These are phyloP conservation scores for Pseudogymnoascus sp. DNA, from an alignment of 2,329 filamentous ascomycete genomes.

Conservation along the genomic window DNA sequence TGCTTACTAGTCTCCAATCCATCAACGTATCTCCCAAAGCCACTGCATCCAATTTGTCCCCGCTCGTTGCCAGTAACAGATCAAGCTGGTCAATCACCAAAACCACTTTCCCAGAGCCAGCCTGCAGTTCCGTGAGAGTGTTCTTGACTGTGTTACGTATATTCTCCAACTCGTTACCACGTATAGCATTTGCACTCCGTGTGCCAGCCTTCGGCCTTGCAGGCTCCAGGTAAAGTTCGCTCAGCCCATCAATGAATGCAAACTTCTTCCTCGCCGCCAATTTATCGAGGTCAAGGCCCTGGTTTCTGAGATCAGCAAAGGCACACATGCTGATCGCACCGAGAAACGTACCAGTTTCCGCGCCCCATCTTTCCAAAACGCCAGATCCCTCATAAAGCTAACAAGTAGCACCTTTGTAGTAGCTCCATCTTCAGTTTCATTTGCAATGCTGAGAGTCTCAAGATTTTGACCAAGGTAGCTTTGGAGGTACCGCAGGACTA, in stretches of 20 bases:
- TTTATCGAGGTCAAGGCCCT: constrained; percentile 64
- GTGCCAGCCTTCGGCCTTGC: constrained; percentile 11
- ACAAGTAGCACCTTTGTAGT: constrained; percentile 60
- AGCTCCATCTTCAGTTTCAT: constrained; percentile 25
- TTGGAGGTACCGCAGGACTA: constrained; percentile 47
- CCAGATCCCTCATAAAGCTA: constrained; percentile 70
- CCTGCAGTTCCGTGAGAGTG: constrained; percentile 16
- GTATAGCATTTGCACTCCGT: constrained; percentile 15
- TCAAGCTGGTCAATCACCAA: constrained; percentile 61
- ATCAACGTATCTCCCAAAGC: constrained; percentile 50
- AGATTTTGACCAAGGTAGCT: constrained; percentile 12
- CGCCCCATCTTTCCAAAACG: constrained; percentile 69
- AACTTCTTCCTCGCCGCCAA: constrained; percentile 52
- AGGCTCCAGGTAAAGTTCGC: constrained; percentile 20
- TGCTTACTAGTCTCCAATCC: constrained; percentile 53
- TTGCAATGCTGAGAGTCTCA: constrained; percentile 7
- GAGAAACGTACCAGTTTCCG: constrained; percentile 51
- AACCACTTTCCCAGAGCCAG: constrained; percentile 35
- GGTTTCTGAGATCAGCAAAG: neutral
- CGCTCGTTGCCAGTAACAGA: constrained; percentile 51
- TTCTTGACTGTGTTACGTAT: constrained; percentile 18
- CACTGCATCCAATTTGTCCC: constrained; percentile 35
- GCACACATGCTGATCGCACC: constrained; percentile 10
- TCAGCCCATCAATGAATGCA: constrained; percentile 62
- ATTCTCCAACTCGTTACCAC: constrained; percentile 14